These are phyloP conservation scores for Musa acuminata DNA, from an alignment of 176 grass and related monocot species.

Conservation along the genomic window DNA sequence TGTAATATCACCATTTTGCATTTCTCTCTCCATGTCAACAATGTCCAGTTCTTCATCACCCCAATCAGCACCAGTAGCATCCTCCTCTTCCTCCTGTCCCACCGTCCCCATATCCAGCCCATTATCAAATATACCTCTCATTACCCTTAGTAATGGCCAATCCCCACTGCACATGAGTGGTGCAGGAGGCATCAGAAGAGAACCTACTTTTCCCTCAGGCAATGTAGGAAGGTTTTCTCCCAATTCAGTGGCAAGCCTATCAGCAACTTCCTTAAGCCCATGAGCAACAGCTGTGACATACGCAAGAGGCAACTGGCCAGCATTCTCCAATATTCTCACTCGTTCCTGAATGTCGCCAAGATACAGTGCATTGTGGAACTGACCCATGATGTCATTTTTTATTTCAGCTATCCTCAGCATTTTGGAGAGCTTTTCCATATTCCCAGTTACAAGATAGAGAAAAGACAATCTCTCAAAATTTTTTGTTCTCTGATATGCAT, in stretches of 20 bases:
- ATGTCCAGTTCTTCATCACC: slow-evolving; percentile 82
- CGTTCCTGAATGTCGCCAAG: no score
- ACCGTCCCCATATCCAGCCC: slow-evolving; percentile 38
- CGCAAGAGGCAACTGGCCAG: no score
- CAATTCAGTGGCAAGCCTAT: slow-evolving; percentile 70
- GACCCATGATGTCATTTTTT: slow-evolving; percentile 78
- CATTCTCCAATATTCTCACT: no score
- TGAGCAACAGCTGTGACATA: slow-evolving; percentile 57
- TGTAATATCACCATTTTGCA: slow-evolving; percentile 55
- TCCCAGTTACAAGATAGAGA: slow-evolving; percentile 75
- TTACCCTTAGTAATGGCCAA: slow-evolving; percentile 91
- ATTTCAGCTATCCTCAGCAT: slow-evolving; percentile 78
- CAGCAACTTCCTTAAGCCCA: slow-evolving; percentile 66
- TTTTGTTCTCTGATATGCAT: slow-evolving; percentile 81
- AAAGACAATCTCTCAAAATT: slow-evolving; percentile 88
- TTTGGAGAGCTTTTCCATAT: slow-evolving; percentile 65
- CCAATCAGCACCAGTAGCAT: slow-evolving; percentile 78
- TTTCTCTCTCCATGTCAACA: slow-evolving; percentile 52
- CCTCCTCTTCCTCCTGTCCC: slow-evolving; percentile 66
- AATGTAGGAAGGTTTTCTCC: slow-evolving; percentile 78
- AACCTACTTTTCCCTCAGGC: slow-evolving; percentile 51
- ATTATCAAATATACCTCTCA: slow-evolving; percentile 16
- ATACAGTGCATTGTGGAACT: slow-evolving; percentile 40
- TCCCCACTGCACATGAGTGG: slow-evolving; percentile 57
- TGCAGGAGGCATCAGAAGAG: slow-evolving; percentile 66